Evolutionary conservation across 805 yeast genomes (phyloP), one percentile per base, ranked within the genome.

Genomic region (Yamadazyma phyllophila): DNA sequence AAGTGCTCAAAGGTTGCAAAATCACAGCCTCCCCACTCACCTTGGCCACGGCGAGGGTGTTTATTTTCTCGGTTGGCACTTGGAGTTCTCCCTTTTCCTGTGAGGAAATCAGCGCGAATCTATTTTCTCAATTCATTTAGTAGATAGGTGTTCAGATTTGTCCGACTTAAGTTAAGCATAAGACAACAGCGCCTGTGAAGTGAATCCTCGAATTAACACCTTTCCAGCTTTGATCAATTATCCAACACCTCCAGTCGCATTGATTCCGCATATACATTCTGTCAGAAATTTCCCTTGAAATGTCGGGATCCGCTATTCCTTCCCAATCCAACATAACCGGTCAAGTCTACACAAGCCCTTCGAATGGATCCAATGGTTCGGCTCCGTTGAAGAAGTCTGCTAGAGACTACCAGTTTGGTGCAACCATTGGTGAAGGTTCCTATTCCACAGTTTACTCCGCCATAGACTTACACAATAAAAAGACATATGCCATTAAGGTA

Each of bases 391-490:
- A 51, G 39, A 67, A 78, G 54, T 67, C 85, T 15, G 95, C 89
- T 10, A 81, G 83, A 53, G 99, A 94, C 61, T 94, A 91, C 64
- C 85, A 82, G 51, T 89, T 94, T 61, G 95, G 96, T 8, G 82
- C 88, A 13, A 82, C 85, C 36, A 78, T 94, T 17, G 99, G 99
- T 4, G 96, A 89, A 61, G 99, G 99, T 1, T 89, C 97, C 7
- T 94, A 92, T 61, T 91, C 98, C 9, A 88, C 95, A 5, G 99
- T 92, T 8, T 88, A 81, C 56, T 85, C 87, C 47, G 99, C 96
- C 0, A 71, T 85, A 4, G 97, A 92, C 50, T 61, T 81, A 17
- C 83, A 81, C 56, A 84, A 87, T 38, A 75, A 81, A 59, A 78
- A 83, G 48, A 82, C 89, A 7, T 94, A 82, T 60, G 99, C 99